Evolutionary conservation across 768 basidiomycete genomes (phyloP).

Genomic region (Amanita muscaria): DNA sequence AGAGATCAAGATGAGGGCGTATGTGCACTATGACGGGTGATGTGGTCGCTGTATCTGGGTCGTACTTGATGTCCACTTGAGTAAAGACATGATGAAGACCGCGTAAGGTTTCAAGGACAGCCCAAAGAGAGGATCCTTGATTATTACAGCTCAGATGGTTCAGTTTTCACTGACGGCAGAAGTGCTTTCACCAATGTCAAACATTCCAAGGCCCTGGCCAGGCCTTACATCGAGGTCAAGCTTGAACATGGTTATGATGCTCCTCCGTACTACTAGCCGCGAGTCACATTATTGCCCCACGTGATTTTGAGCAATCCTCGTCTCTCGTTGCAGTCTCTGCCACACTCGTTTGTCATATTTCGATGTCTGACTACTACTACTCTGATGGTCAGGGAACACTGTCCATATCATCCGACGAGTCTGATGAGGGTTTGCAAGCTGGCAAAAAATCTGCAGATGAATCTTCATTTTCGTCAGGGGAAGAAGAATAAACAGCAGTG

Average conservation of each 20-base stretch:
- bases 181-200: conserved; percentile 52
- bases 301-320: conserved; percentile 1
- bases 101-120: conserved; percentile 59
- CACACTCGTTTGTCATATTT: no score
- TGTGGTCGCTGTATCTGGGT: conserved; percentile 57
- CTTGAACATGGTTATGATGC: conserved; percentile 39
- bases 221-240: conserved; percentile 73
- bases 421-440: no score
- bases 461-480: no score
- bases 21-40: conserved; percentile 74
- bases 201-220: conserved; percentile 66
- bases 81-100: conserved; percentile 62
- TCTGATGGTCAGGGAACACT: no score
- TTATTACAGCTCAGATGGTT: not conserved
- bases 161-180: not conserved
- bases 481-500: no score
- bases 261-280: not conserved
- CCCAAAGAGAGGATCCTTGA: conserved; percentile 72
- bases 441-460: no score
- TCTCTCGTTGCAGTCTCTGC: no score
- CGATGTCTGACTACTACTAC: no score
- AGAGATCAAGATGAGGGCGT: conserved; percentile 75
- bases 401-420: no score
- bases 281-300: not conserved
- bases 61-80: conserved; percentile 78